Evolutionary conservation across 176 grass and related monocot genomes (phyloP), one percentile per base, ranked within the genome.

Genomic region (Avena atlantica): DNA sequence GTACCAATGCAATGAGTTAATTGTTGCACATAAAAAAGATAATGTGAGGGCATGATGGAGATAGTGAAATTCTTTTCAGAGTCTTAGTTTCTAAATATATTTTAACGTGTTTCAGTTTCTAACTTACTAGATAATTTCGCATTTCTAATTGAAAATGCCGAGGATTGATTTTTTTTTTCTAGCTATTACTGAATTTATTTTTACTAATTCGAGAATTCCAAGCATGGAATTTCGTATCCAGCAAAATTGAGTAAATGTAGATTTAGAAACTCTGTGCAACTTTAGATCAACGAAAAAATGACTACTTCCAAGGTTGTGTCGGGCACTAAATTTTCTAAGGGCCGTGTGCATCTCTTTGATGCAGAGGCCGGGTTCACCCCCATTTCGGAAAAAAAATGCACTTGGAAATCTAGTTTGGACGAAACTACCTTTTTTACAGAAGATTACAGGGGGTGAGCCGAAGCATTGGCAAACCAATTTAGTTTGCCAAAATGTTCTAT

Each of bases 1-100:
- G 40, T 91, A 93, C 74, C 87, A 83, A 17, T 8, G 29, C 14
- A 6, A 0, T 37, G 29, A 68, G 29, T 68, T 68, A 36, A 19
- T 15, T 68, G 65, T 68, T 36, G 65, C 29, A 68, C 14, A 68
- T 36, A 2, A 68, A 36, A 36, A 36, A 29, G 14, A 68, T 40
- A 68, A 68, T 36, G 14, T 68, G 27, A 68, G 16, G 65, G 65
- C 65, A 36, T 8, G 65, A 68, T 68, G 24, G 4, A 13, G 62
- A 23, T 4, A 27, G 11, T 65, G 4, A 29, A 14, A 65, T 65
- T 65, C 62, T 14, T 29, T 14, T 2, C 4, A 11, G 12, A 65
- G 62, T 12, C 1, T 65, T 24, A 69, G 58, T 21, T 21, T 21
- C 58, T 21, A 15, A 10, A 1, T 19, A 1, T 55, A 21, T 10